Conservation (phyloP, 1,139 yeast species). For the Pneumocystis carinii region DNA sequence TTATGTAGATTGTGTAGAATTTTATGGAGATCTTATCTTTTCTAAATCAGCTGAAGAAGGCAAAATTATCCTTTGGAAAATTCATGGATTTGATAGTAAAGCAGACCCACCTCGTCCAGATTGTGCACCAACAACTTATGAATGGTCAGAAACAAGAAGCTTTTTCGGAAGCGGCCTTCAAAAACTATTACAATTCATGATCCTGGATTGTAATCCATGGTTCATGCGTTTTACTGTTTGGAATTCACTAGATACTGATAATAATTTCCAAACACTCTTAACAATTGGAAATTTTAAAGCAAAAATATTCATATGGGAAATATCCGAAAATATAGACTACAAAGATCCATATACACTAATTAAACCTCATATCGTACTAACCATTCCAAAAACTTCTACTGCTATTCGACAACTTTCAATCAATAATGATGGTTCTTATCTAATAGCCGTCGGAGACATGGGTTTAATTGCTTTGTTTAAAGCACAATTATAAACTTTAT, state of each 20-base stretch:
- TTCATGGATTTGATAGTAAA: constrained; percentile 11
- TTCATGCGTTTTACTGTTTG: constrained; percentile 11
- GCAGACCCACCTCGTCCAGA: constrained; percentile 8
- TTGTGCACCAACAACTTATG: constrained; percentile 14
- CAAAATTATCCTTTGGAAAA: constrained; percentile 12
- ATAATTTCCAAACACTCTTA: background rate
- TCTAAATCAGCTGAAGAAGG: constrained; percentile 14
- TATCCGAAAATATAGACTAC: background rate
- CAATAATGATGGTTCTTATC: background rate
- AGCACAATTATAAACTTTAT: background rate
- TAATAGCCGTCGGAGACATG: background rate
- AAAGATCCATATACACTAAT: background rate
- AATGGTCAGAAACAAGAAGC: constrained; percentile 11
- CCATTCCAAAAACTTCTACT: background rate
- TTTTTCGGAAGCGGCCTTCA: constrained; percentile 12
- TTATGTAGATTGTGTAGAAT: constrained; percentile 13
- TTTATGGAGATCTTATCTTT: constrained; percentile 13
- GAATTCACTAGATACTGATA: background rate
- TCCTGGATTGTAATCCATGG: constrained; percentile 13
- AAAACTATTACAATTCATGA: constrained; percentile 11
- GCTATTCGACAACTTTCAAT: background rate
- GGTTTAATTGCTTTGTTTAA: background rate
- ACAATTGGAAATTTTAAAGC: background rate
- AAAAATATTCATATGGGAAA: background rate
- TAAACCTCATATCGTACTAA: background rate